Evolutionary conservation across 805 yeast genomes (phyloP).

Genomic region (Candida morakotiae): DNA sequence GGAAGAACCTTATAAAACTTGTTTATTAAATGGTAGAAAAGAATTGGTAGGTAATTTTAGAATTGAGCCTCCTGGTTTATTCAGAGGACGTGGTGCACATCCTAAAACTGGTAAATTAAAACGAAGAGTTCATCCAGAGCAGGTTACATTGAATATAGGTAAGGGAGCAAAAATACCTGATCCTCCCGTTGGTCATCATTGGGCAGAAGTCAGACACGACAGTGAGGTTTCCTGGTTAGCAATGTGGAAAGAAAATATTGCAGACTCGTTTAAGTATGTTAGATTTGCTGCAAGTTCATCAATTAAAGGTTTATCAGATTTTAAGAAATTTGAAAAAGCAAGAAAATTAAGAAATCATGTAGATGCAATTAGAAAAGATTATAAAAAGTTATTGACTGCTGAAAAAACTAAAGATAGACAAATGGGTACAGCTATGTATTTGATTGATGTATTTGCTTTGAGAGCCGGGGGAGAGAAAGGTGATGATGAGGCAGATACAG

Average conservation of each 20-base stretch:
- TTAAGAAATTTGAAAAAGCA: constrained; percentile 90
- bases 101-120: constrained; percentile 93
- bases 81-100: constrained; percentile 95
- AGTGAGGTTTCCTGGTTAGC: constrained; percentile 94
- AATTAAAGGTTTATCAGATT: constrained; percentile 86
- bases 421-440: constrained; percentile 88
- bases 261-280: constrained; percentile 80
- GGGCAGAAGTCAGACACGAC: constrained; percentile 91
- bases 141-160: constrained; percentile 79
- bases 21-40: constrained; percentile 79
- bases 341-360: constrained; percentile 75
- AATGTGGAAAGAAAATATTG: constrained; percentile 93
- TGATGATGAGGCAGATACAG: constrained; percentile 97
- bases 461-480: constrained; percentile 98
- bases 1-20: constrained; percentile 79
- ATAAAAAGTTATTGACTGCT: constrained; percentile 63
- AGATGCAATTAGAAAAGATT: constrained; percentile 70
- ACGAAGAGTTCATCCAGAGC: constrained; percentile 84
- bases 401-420: constrained; percentile 82
- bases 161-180: constrained; percentile 67
- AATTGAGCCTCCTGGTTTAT: constrained; percentile 94
- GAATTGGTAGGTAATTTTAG: constrained; percentile 93
- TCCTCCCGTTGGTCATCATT: constrained; percentile 81
- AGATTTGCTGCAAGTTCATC: constrained; percentile 89
- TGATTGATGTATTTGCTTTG: constrained; percentile 87